Evolutionary conservation across 139 green algal species (phyloP), one percentile per base, ranked within the genome.

Genomic region (Haematococcus sp.): DNA sequence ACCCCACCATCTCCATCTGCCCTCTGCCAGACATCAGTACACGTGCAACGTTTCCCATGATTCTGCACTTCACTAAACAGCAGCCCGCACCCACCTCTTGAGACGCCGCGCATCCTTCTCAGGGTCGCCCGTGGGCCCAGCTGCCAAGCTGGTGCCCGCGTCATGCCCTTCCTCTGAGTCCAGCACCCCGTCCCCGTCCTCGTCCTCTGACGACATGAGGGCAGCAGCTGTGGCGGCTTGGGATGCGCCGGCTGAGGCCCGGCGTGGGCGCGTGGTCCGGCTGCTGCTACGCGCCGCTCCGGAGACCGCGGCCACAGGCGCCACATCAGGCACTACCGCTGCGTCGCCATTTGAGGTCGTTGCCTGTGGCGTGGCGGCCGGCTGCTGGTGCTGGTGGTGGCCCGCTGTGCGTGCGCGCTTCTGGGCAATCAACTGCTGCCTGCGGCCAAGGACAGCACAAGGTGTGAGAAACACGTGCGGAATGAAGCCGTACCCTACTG

Each of bases 51-150:
- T n/a, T n/a, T n/a, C n/a, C n/a, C n/a, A n/a, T n/a, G n/a, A n/a
- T n/a, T n/a, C n/a, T n/a, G n/a, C n/a, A n/a, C n/a, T n/a, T n/a
- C n/a, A n/a, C n/a, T n/a, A n/a, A n/a, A n/a, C n/a, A n/a, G n/a
- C n/a, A n/a, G n/a, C n/a, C n/a, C n/a, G n/a, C n/a, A n/a, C n/a
- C n/a, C n/a, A 81, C 76, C 76, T 60, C 54, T 76, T 81, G 11
- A 81, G 76, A 13, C 68, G 23, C 25, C 70, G 34, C 0, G 70
- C 70, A 64, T 82, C 76, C 60, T 82, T 49, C 17, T 76, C 72
- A 64, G 34, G 83, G 73, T 32, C 80, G 40, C 20, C 80, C 23
- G 40, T 30, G n/a, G 31, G 67, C n/a, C 59, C 59, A 31, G 23
- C 11, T 3, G 70, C 70, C 28, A 76, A 19, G n/a, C n/a, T n/a